Conservation (phyloP, 2,329 filamentous ascomycete genomes). For the Aspergillus terreus region DNA sequence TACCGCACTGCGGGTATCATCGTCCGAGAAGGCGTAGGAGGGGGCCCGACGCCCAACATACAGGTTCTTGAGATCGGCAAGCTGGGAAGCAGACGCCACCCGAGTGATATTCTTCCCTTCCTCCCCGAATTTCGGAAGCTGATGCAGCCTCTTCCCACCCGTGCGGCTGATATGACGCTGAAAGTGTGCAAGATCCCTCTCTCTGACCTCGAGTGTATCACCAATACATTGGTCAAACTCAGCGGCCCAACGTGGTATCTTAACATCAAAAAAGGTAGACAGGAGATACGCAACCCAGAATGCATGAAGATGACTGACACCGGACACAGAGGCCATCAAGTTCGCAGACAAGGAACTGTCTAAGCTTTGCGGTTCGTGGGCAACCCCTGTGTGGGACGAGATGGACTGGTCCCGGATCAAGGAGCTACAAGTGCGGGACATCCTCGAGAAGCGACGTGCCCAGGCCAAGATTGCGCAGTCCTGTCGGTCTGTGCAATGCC, state of each 20-base stretch:
- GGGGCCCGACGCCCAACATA: slow-evolving; percentile 64
- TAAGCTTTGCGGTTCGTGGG: slow-evolving; percentile 70
- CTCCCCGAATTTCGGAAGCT: slow-evolving; percentile 65
- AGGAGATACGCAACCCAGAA: background rate
- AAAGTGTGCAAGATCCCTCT: slow-evolving; percentile 69
- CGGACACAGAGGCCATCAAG: slow-evolving; percentile 47
- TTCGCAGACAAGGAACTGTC: slow-evolving; percentile 66
- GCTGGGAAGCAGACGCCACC: slow-evolving; percentile 64
- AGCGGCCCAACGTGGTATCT: slow-evolving; percentile 46
- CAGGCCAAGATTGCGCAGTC: slow-evolving; percentile 61
- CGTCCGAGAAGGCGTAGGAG: slow-evolving; percentile 68
- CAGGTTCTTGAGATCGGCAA: slow-evolving; percentile 76
- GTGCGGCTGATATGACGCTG: slow-evolving; percentile 63
- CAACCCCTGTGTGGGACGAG: slow-evolving; percentile 73
- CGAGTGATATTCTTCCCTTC: slow-evolving; percentile 84
- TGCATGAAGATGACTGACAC: slow-evolving; percentile 3
- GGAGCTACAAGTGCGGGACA: slow-evolving; percentile 75
- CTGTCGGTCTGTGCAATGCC: slow-evolving; percentile 66
- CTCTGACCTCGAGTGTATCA: slow-evolving; percentile 79
- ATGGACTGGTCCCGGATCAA: slow-evolving; percentile 77
- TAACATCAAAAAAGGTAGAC: slow-evolving; percentile 48
- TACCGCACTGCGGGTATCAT: slow-evolving; percentile 78
- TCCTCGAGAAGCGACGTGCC: slow-evolving; percentile 67
- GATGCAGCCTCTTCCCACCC: slow-evolving; percentile 65
- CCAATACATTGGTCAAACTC: slow-evolving; percentile 59